phyloP scores from a whole-genome alignment of 306 rosid genomes.

The Spatholobus suberectus region DNA sequence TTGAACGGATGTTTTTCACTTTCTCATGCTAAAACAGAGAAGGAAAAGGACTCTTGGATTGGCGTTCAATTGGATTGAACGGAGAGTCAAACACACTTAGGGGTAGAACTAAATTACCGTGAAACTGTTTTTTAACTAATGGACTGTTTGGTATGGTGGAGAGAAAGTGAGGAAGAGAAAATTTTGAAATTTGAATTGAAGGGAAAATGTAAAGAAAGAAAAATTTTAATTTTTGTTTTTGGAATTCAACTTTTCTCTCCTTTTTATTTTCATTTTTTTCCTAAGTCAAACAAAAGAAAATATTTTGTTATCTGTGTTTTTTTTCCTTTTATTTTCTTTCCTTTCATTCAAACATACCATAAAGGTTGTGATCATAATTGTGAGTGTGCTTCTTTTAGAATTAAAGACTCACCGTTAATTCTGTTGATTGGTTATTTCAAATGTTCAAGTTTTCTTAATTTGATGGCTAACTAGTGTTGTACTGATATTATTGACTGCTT shows the following conservation, averaged over 20 bases:
- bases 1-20: no score
- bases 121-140: slow-evolving; percentile 9
- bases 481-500: background rate
- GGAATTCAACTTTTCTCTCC: background rate
- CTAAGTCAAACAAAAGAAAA: background rate
- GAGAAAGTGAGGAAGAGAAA: background rate
- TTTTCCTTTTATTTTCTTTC: background rate
- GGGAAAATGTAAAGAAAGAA: background rate
- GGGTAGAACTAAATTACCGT: slow-evolving; percentile 5
- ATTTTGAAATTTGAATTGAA: background rate
- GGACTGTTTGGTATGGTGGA: background rate
- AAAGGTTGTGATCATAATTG: background rate
- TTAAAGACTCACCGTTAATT: slow-evolving; percentile 3
- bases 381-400: slow-evolving; percentile 12
- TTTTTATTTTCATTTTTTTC: background rate
- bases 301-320: background rate
- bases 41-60: no score
- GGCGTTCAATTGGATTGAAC: no score
- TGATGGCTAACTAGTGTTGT: background rate
- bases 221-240: background rate
- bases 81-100: no score
- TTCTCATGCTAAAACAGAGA: no score
- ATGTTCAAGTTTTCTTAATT: slow-evolving; percentile 15
- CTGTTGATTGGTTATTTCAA: background rate
- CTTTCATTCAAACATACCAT: background rate